Conservation (phyloP, 805 yeast genomes). For the Yarrowia keelungensis region DNA sequence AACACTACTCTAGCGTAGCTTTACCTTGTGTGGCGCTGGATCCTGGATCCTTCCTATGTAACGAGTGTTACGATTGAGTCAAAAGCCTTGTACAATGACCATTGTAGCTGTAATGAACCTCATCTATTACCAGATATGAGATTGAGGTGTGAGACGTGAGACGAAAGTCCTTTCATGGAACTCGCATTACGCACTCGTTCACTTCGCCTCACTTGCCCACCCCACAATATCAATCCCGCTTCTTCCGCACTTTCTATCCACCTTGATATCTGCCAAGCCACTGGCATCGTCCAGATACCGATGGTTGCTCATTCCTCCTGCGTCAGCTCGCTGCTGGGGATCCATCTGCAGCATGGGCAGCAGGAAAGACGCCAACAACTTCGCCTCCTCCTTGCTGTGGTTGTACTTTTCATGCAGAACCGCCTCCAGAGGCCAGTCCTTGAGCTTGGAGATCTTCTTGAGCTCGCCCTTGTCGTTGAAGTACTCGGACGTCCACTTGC, state of each 20-base stretch:
- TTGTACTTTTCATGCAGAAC: constrained; percentile 89
- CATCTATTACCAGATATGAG: no score
- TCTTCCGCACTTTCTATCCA: constrained; percentile 79
- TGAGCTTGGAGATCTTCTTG: constrained; percentile 77
- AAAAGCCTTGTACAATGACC: no score
- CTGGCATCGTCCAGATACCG: constrained; percentile 79
- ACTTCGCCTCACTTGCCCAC: constrained; percentile 74
- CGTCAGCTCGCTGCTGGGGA: constrained; percentile 88
- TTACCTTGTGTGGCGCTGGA: background rate
- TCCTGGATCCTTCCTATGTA: no score
- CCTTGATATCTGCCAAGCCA: constrained; percentile 71
- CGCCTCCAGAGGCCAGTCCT: constrained; percentile 86
- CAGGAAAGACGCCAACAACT: constrained; percentile 75
- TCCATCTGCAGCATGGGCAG: constrained; percentile 81
- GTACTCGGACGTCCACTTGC: constrained; percentile 66
- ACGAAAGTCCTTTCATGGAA: no score
- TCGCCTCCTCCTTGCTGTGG: constrained; percentile 69
- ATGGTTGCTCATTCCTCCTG: constrained; percentile 92
- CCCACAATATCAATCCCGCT: constrained; percentile 91
- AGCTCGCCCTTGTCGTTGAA: constrained; percentile 73
- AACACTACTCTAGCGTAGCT: constrained; percentile 19
- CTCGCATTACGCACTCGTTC: background rate
- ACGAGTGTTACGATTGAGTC: no score
- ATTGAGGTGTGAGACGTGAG: no score
- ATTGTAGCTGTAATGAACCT: no score